phyloP scores from a whole-genome alignment of 2,329 filamentous ascomycete genomes.

The Aspergillus ibericus region DNA sequence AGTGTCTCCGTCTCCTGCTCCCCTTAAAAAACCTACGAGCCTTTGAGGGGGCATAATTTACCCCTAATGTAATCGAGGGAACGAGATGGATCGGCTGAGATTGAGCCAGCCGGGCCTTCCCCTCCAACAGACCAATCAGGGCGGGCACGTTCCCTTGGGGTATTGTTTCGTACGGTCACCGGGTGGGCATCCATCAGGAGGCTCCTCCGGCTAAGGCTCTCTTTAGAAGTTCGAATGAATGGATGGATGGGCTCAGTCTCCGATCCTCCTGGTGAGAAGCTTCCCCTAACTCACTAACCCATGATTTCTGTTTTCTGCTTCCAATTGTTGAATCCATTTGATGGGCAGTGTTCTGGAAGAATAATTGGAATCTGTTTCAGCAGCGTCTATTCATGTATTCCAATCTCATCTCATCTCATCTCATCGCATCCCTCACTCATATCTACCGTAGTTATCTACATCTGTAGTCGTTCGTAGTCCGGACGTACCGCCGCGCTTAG shows the following conservation, averaged over 20 bases:
- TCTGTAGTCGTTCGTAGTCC: not conserved
- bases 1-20: not conserved
- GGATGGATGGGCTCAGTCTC: not conserved
- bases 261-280: not conserved
- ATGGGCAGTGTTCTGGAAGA: not conserved
- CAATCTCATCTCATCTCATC: not conserved
- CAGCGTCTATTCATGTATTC: not conserved
- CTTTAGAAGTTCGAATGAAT: not conserved
- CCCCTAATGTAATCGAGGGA: not conserved
- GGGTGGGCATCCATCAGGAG: not conserved
- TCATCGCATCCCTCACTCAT: not conserved
- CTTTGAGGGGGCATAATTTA: not conserved
- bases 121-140: not conserved
- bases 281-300: not conserved
- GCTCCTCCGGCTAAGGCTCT: not conserved
- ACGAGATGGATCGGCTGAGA: not conserved
- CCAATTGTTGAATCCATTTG: not conserved
- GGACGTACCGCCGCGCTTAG: not conserved
- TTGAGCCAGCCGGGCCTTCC: not conserved
- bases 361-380: not conserved
- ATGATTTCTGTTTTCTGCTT: not conserved
- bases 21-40: conserved; percentile 1
- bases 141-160: not conserved
- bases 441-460: not conserved
- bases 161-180: not conserved